Percentiles rank a stretch among this genome's conserved stretches.
These are phyloP conservation scores for Agaricus bisporus DNA, from an alignment of 768 basidiomycete genomes.

Conservation along the genomic window DNA sequence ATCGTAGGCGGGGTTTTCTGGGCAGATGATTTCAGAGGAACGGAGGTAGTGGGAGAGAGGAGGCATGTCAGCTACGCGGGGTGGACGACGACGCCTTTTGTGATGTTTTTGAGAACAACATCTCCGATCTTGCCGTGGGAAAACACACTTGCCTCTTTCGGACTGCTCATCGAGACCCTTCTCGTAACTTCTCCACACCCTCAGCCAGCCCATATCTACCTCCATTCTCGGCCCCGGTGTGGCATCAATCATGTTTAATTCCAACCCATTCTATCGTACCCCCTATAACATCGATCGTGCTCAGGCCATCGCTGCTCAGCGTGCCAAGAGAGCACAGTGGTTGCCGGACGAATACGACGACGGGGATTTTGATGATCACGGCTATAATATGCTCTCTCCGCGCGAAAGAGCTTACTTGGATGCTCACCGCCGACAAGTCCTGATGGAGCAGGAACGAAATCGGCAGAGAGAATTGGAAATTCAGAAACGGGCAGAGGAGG, in stretches of 20 bases:
- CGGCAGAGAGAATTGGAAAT: slow-evolving; percentile 17
- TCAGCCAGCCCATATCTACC: neutral
- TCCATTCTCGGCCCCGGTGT: neutral
- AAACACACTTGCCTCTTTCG: neutral
- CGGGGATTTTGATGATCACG: slow-evolving; percentile 17
- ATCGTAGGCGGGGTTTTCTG: slow-evolving; percentile 29
- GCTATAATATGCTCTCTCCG: slow-evolving; percentile 20
- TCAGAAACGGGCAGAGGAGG: slow-evolving; percentile 15
- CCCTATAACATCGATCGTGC: slow-evolving; percentile 18
- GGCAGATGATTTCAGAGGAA: slow-evolving; percentile 19
- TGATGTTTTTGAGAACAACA: slow-evolving; percentile 7
- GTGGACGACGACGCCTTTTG: slow-evolving; percentile 6
- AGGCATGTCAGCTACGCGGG: slow-evolving; percentile 15
- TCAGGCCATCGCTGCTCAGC: slow-evolving; percentile 26
- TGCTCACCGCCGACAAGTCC: slow-evolving; percentile 21
- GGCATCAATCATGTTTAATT: neutral
- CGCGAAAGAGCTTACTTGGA: slow-evolving; percentile 29
- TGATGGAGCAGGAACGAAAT: slow-evolving; percentile 15
- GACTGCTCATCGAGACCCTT: neutral
- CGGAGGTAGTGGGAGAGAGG: slow-evolving; percentile 19
- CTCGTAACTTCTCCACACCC: neutral
- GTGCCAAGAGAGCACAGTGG: slow-evolving; percentile 30
- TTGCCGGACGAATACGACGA: slow-evolving; percentile 34
- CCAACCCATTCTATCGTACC: slow-evolving; percentile 8
- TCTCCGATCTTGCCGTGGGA: slow-evolving; percentile 10